These are phyloP conservation scores for Chenopodium quinoa DNA, from an alignment of 148 eudicot genomes.

Conservation along the genomic window DNA sequence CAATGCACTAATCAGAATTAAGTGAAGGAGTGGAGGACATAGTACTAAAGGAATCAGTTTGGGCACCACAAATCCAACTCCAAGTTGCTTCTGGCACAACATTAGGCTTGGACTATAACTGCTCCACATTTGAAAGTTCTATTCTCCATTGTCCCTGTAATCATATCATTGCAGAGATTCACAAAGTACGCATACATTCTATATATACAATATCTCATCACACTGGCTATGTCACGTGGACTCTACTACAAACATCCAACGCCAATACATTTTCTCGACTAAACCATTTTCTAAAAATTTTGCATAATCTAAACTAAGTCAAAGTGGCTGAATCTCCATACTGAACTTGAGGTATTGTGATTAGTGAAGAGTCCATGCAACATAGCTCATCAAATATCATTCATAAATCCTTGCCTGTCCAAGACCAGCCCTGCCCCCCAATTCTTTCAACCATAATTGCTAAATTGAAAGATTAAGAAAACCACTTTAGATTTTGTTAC, in stretches of 20 bases:
- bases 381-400: background rate
- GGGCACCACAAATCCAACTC: constrained; percentile 29
- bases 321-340: background rate
- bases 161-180: constrained; percentile 20
- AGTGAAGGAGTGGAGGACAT: constrained; percentile 15
- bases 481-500: background rate
- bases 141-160: constrained; percentile 22
- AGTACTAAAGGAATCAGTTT: constrained; percentile 22
- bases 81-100: constrained; percentile 26
- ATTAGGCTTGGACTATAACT: constrained; percentile 24
- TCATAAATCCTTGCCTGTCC: no score
- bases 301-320: no score
- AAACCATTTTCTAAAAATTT: background rate
- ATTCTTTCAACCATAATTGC: background rate
- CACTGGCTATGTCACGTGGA: background rate
- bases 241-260: constrained; percentile 3
- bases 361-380: constrained; percentile 8
- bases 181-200: constrained; percentile 2
- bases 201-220: constrained; percentile 4
- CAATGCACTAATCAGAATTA: constrained; percentile 1
- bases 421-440: no score
- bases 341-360: background rate
- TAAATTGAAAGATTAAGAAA: background rate
- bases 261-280: background rate
- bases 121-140: constrained; percentile 20